Conservation (phyloP, 208 protist species). For the Leishmania major region DNA sequence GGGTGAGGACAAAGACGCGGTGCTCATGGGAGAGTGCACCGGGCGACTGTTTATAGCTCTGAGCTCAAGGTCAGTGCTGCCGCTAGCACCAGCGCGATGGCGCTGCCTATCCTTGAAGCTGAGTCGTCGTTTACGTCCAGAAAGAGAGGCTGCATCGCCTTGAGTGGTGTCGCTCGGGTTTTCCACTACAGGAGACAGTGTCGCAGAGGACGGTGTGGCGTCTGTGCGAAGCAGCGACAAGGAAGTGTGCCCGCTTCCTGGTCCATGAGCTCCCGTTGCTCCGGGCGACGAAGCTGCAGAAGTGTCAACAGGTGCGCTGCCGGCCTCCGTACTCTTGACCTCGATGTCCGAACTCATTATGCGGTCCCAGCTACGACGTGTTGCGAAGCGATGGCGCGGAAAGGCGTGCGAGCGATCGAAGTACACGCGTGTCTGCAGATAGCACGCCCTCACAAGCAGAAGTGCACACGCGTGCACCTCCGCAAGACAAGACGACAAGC, state of each 20-base stretch:
- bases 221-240: not conserved
- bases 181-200: not conserved
- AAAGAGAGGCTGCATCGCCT: not conserved
- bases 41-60: not conserved
- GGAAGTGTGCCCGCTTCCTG: not conserved
- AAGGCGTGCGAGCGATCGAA: not conserved
- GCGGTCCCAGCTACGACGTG: not conserved
- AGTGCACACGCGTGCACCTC: not conserved
- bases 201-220: not conserved
- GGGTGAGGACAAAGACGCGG: not conserved
- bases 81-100: constrained; percentile 3
- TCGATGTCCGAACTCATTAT: not conserved
- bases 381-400: not conserved
- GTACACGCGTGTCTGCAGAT: not conserved
- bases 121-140: constrained; percentile 10
- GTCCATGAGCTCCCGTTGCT: not conserved
- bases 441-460: not conserved
- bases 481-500: not conserved
- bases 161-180: not conserved
- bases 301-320: not conserved
- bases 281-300: constrained; percentile 1
- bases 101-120: constrained; percentile 36
- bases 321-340: not conserved
- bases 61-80: not conserved
- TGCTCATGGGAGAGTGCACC: constrained; percentile 6